Base-by-base conservation (phyloP, 2,329 filamentous ascomycete species). In the Fusarium brachygibbosum region DNA sequence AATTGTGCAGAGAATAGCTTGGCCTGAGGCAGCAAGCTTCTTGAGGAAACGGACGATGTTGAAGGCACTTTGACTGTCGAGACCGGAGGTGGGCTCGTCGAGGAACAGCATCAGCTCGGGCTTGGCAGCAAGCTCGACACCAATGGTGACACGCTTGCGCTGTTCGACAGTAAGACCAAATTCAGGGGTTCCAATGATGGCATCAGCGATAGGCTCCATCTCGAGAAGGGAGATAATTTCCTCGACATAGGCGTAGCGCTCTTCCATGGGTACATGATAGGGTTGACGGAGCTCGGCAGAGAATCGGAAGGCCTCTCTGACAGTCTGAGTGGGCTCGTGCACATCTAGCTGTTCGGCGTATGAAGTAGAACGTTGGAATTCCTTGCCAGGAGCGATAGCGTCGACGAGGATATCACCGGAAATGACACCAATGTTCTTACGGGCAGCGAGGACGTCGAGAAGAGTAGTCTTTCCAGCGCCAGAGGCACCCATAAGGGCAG, bases 381-480 rank as follows among this genome's bases (percentile, higher is more conserved):
- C 83, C 73, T 85, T 85, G 37, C 86, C 86, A 0, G 87, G 87
- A 69, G 85, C 85, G 41, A 78, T 63, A 16, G 85, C 86, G 60
- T 89, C 87, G 34, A 90, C 85, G 3, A 88, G 77, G 11, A 90
- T 83, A 40, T 87, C 84, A 38, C 87, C 87, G 1, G 76, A 72
- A 38, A 90, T 86, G 3, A 88, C 86, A 69, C 87, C 88, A 57
- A 89, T 87, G 69, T 87, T 89, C 79, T 88, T 89, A 37, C 88
- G 81, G 2, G 83, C 77, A 0, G 87, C 87, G 35, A 97, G 82
- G 1, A 95, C 92, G 73, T 97, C 92, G 4, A 97, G 82, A 1
- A 97, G 82, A 0, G 93, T 97, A 0, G 93, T 96, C 81, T 97
- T 97, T 49, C 93, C 93, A 6, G 93, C 93, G n/a, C 92, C 92